Conservation (phyloP, 768 basidiomycete genomes). For the Tylopilus vinaceipallidus region DNA sequence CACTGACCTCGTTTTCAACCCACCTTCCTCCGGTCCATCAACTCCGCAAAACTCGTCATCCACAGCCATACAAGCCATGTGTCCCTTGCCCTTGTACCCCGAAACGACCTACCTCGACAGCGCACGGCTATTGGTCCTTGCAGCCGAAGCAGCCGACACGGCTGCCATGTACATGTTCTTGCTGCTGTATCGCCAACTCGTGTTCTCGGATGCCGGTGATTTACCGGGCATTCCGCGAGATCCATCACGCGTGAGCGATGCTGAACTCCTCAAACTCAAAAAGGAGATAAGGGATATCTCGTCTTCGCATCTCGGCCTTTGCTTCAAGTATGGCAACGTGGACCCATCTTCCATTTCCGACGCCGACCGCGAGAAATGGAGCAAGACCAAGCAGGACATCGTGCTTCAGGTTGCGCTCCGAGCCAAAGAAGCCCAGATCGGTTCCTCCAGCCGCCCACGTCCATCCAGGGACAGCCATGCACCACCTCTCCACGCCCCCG, state of each 20-base stretch:
- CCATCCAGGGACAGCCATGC: slow-evolving; percentile 28
- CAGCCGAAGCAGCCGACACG: slow-evolving; percentile 71
- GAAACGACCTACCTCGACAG: slow-evolving; percentile 84
- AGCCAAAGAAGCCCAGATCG: slow-evolving; percentile 46
- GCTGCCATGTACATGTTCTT: slow-evolving; percentile 78
- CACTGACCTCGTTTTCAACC: slow-evolving; percentile 64
- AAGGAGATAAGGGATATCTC: slow-evolving; percentile 70
- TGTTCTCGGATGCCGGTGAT: slow-evolving; percentile 45
- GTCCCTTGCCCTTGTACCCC: slow-evolving; percentile 49
- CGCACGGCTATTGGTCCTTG: slow-evolving; percentile 61
- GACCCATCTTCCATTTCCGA: slow-evolving; percentile 26
- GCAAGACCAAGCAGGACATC: slow-evolving; percentile 57
- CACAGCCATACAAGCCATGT: slow-evolving; percentile 31
- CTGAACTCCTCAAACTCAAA: slow-evolving; percentile 60
- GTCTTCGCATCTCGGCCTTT: slow-evolving; percentile 58
- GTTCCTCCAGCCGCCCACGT: slow-evolving; percentile 24
- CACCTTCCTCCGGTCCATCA: slow-evolving; percentile 40
- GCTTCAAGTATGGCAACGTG: slow-evolving; percentile 41
- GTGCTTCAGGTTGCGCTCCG: slow-evolving; percentile 75
- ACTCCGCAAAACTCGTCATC: slow-evolving; percentile 29
- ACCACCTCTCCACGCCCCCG: slow-evolving; percentile 35
- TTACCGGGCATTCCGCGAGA: slow-evolving; percentile 27
- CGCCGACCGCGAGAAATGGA: slow-evolving; percentile 52
- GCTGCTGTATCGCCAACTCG: slow-evolving; percentile 75
- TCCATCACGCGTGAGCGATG: slow-evolving; percentile 45